phyloP scores from a whole-genome alignment of 805 yeast genomes.

The Zygotorulaspora sp. region DNA sequence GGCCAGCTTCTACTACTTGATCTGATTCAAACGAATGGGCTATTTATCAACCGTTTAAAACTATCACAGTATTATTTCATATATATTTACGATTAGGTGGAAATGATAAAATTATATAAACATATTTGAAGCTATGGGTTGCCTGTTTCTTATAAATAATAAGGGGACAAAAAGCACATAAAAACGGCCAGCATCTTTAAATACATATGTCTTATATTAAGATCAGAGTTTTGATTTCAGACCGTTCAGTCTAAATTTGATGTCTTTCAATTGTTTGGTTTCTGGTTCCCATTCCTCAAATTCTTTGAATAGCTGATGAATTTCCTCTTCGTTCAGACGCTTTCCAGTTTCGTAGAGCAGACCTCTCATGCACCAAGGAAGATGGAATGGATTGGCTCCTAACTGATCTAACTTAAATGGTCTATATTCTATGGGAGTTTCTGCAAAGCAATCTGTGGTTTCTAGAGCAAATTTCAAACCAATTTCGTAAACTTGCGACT shows the following conservation, averaged over 20 bases:
- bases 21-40: too few species aligned
- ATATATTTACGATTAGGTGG: too few species aligned
- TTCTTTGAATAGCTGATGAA: constrained; percentile 56
- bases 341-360: constrained; percentile 60
- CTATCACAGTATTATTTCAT: too few species aligned
- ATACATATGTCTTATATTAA: too few species aligned
- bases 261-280: constrained; percentile 72
- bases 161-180: background rate
- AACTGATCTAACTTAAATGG: constrained; percentile 59
- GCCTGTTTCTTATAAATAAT: too few species aligned
- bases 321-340: constrained; percentile 52
- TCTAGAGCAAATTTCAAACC: constrained; percentile 73
- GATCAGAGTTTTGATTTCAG: constrained; percentile 29
- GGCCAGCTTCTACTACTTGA: too few species aligned
- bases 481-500: constrained; percentile 74
- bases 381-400: constrained; percentile 74
- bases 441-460: constrained; percentile 55
- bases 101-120: too few species aligned
- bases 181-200: constrained; percentile 8
- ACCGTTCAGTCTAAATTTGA: constrained; percentile 73
- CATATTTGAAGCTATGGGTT: too few species aligned
- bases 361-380: constrained; percentile 93
- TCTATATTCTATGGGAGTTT: constrained; percentile 36
- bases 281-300: constrained; percentile 88
- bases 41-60: too few species aligned